Conservation (phyloP, 148 eudicot species). For the Tetragonia tetragonoides region DNA sequence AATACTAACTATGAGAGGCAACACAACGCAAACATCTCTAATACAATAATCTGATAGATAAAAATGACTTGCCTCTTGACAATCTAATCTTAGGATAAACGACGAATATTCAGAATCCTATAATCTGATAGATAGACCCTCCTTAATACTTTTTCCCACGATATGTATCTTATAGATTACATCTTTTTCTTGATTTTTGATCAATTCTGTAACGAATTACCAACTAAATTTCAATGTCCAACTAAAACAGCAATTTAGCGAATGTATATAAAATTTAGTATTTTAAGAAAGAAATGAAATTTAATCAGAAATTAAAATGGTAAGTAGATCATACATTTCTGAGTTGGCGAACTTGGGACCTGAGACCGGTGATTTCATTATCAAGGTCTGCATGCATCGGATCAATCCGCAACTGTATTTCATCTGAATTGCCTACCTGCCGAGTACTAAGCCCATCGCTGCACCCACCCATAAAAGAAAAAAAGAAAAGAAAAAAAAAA, state of each 20-base stretch:
- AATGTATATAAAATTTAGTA: not conserved
- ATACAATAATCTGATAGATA: too few relatives aligned
- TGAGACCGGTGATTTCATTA: slow-evolving; percentile 72
- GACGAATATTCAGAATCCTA: too few relatives aligned
- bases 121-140: too few relatives aligned
- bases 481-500: not conserved
- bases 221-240: not conserved
- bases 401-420: slow-evolving; percentile 78
- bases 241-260: not conserved
- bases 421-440: slow-evolving; percentile 51
- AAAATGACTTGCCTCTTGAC: too few relatives aligned
- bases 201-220: too few relatives aligned
- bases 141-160: too few relatives aligned
- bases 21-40: too few relatives aligned
- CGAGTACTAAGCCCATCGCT: slow-evolving; percentile 89
- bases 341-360: slow-evolving; percentile 67
- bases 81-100: too few relatives aligned
- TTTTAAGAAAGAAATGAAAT: not conserved
- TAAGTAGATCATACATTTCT: slow-evolving; percentile 45
- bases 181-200: too few relatives aligned
- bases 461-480: slow-evolving; percentile 8
- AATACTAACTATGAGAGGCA: too few relatives aligned
- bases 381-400: slow-evolving; percentile 84
- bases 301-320: not conserved
- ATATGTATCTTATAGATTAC: too few relatives aligned